Conservation (phyloP, 352 stramenopile genomes). For the Globisporangium cystogenes region DNA sequence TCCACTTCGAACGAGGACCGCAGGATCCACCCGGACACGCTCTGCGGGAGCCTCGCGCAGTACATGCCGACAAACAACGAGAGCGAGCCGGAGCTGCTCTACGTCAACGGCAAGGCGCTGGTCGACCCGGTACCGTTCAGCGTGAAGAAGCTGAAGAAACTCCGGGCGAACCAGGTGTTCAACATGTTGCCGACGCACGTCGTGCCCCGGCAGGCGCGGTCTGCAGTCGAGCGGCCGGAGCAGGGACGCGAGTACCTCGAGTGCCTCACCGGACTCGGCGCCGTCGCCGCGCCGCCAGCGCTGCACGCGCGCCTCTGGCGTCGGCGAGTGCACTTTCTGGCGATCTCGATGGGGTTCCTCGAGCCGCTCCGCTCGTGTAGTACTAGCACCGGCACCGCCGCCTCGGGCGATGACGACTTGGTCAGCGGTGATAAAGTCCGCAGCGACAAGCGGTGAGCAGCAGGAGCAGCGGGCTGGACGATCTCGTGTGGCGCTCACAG, state of each 20-base stretch:
- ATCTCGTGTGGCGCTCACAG: no score
- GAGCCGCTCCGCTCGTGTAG: conserved; percentile 27
- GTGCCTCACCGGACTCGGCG: conserved; percentile 42
- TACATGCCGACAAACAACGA: conserved; percentile 35
- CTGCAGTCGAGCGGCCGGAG: conserved; percentile 7
- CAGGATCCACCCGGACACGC: conserved; percentile 32
- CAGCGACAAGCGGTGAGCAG: conserved; percentile 5
- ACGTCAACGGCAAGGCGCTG: conserved; percentile 52
- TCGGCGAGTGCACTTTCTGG: conserved; percentile 36
- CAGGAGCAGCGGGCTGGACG: no score
- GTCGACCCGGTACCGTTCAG: conserved; percentile 35
- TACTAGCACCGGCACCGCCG: background rate
- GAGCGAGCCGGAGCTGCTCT: conserved; percentile 30
- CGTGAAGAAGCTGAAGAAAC: conserved; percentile 19
- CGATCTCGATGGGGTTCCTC: conserved; percentile 37
- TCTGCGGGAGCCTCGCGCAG: conserved; percentile 54
- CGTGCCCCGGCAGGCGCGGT: conserved; percentile 24
- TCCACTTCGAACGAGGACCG: conserved; percentile 44
- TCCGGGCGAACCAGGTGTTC: conserved; percentile 27
- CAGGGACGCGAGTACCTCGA: conserved; percentile 39
- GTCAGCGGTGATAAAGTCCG: no score
- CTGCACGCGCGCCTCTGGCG: conserved; percentile 33
- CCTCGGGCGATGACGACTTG: background rate
- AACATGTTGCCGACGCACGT: conserved; percentile 45
- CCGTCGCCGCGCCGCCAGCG: conserved; percentile 21